Evolutionary conservation across 495 filamentous ascomycete species (phyloP).

Genomic region (Annulohypoxylon bovei): DNA sequence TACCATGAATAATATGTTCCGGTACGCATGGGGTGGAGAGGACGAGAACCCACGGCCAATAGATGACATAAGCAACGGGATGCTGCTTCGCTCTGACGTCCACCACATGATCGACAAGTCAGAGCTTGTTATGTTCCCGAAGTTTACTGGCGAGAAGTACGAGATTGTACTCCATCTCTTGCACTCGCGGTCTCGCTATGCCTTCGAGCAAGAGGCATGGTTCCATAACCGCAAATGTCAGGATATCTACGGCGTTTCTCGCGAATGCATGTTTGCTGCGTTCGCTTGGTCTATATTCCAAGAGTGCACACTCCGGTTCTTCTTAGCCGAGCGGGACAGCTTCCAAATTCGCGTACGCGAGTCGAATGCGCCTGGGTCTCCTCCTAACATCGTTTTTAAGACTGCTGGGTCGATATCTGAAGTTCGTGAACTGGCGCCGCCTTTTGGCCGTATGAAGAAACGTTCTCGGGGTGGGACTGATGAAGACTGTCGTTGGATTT

Average conservation of each 20-base stretch:
- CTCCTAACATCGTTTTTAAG: no score
- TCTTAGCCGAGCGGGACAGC: no score
- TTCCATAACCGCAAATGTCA: constrained; percentile 11
- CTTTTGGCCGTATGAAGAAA: background rate
- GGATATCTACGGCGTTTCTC: background rate
- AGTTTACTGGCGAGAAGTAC: background rate
- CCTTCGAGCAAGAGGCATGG: background rate
- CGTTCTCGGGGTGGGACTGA: background rate
- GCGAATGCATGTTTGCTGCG: constrained; percentile 1
- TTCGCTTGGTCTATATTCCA: constrained; percentile 18
- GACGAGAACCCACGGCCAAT: no score
- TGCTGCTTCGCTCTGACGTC: constrained; percentile 4
- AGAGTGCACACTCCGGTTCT: background rate
- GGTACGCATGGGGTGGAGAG: no score
- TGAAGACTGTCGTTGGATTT: background rate
- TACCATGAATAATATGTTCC: no score
- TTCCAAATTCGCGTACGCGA: no score
- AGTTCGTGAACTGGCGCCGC: background rate
- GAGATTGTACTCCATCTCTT: background rate
- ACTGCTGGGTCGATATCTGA: background rate
- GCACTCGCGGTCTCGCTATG: background rate
- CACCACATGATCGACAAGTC: background rate
- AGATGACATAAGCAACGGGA: background rate
- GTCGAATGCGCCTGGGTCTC: no score
- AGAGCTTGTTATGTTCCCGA: constrained; percentile 5